Conservation (phyloP, 2,329 filamentous ascomycete species). For the Tricladium varicosporioides region DNA sequence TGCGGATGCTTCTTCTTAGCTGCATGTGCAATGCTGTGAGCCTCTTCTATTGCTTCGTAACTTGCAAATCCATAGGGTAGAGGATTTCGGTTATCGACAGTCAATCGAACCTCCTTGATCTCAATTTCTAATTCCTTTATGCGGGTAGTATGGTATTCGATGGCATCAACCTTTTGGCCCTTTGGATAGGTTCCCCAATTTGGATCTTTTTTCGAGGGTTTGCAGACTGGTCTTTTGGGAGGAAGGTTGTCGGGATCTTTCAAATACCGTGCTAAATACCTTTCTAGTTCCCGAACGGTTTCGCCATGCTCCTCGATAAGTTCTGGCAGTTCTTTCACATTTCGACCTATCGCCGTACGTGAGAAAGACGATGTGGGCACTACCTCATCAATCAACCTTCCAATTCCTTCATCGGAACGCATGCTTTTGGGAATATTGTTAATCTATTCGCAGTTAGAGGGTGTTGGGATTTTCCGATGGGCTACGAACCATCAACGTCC, state of each 20-base stretch:
- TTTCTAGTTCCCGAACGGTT: conserved; percentile 78
- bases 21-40: conserved; percentile 82
- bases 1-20: conserved; percentile 78
- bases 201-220: conserved; percentile 76
- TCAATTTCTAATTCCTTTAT: conserved; percentile 80
- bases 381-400: conserved; percentile 76
- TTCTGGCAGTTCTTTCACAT: conserved; percentile 84
- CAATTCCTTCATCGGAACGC: conserved; percentile 81
- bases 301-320: conserved; percentile 82
- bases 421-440: conserved; percentile 79
- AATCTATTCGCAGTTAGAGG: conserved; percentile 47
- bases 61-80: conserved; percentile 94
- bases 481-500: conserved; percentile 57
- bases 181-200: conserved; percentile 61
- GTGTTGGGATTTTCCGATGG: neutral
- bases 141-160: conserved; percentile 84
- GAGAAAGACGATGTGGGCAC: conserved; percentile 77
- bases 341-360: conserved; percentile 79
- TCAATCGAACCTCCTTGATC: conserved; percentile 78
- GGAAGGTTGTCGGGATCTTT: conserved; percentile 83
- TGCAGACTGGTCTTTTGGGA: conserved; percentile 71
- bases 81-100: conserved; percentile 82
- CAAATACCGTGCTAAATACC: conserved; percentile 82
- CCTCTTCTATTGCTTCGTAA: conserved; percentile 83
- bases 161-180: conserved; percentile 82